These are phyloP conservation scores for Aotearoamyces nothofagi DNA, from an alignment of 2,329 filamentous ascomycete species.

Conservation along the genomic window DNA sequence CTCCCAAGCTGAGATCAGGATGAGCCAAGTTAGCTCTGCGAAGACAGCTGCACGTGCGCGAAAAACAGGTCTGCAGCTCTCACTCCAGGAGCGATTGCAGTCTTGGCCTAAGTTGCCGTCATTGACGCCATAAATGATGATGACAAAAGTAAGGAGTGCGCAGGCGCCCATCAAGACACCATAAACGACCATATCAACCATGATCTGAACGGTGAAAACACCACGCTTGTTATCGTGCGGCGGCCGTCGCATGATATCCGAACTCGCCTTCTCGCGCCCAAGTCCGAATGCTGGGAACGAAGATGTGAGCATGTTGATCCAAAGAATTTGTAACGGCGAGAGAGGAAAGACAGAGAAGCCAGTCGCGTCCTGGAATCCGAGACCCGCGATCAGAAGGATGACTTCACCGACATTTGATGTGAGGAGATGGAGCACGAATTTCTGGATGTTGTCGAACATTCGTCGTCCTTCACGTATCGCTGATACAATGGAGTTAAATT, in stretches of 20 bases:
- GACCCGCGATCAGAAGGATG: constrained; percentile 37
- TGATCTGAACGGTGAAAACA: constrained; percentile 34
- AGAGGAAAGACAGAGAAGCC: constrained; percentile 41
- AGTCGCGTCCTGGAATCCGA: constrained; percentile 38
- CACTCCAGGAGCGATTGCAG: constrained; percentile 34
- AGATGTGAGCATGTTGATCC: constrained; percentile 49
- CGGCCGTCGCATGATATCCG: constrained; percentile 36
- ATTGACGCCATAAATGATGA: constrained; percentile 34
- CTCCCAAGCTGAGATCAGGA: constrained; percentile 41
- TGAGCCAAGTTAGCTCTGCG: constrained; percentile 38
- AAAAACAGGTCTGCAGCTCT: constrained; percentile 36
- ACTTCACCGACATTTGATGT: constrained; percentile 42
- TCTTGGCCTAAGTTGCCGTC: constrained; percentile 33
- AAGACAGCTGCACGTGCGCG: constrained; percentile 39
- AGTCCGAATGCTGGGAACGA: constrained; percentile 45
- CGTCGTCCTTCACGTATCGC: constrained; percentile 35
- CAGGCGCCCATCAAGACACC: constrained; percentile 33
- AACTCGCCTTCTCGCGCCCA: constrained; percentile 36
- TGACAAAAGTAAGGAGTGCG: constrained; percentile 31
- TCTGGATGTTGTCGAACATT: constrained; percentile 39
- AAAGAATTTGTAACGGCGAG: constrained; percentile 42
- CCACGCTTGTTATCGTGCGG: constrained; percentile 33
- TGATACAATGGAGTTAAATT: constrained; percentile 36
- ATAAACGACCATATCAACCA: constrained; percentile 37
- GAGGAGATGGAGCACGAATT: constrained; percentile 39